phyloP scores from a whole-genome alignment of 352 stramenopile genomes.

The Phytopythium aichiense region DNA sequence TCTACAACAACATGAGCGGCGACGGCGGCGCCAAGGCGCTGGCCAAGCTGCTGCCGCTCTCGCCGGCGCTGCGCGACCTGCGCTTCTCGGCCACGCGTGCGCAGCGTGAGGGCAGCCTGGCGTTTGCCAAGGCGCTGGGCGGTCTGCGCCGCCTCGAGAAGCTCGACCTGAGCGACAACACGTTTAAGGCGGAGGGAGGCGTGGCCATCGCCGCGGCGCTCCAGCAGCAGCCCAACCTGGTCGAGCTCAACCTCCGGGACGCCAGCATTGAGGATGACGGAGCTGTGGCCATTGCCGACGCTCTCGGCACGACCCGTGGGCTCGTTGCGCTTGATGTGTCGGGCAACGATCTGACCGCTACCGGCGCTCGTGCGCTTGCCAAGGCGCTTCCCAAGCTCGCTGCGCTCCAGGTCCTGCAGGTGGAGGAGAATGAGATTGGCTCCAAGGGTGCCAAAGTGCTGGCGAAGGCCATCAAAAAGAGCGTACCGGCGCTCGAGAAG shows the following conservation, averaged over 20 bases:
- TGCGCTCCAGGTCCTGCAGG: conserved; percentile 76
- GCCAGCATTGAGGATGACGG: conserved; percentile 89
- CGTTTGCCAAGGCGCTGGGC: conserved; percentile 79
- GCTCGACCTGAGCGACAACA: conserved; percentile 94
- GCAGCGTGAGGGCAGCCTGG: conserved; percentile 78
- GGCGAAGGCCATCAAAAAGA: conserved; percentile 58
- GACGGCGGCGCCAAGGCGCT: conserved; percentile 89
- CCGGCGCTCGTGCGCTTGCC: conserved; percentile 52
- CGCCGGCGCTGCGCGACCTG: conserved; percentile 83
- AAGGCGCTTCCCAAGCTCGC: conserved; percentile 33
- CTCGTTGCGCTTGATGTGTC: conserved; percentile 89
- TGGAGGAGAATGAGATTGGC: conserved; percentile 94
- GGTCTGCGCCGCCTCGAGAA: conserved; percentile 69
- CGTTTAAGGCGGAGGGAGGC: conserved; percentile 85
- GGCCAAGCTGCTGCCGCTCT: conserved; percentile 84
- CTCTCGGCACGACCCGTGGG: conserved; percentile 32
- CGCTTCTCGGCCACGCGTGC: conserved; percentile 93
- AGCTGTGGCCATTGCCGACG: conserved; percentile 74
- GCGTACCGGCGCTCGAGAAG: conserved; percentile 56
- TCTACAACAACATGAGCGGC: conserved; percentile 98
- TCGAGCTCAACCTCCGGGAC: conserved; percentile 89
- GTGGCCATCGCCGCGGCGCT: conserved; percentile 86
- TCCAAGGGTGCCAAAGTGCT: conserved; percentile 78
- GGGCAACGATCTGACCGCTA: conserved; percentile 88
- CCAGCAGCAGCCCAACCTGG: conserved; percentile 53